Evolutionary conservation across 805 yeast genomes (phyloP).

Genomic region (Saturnispora sanitii): DNA sequence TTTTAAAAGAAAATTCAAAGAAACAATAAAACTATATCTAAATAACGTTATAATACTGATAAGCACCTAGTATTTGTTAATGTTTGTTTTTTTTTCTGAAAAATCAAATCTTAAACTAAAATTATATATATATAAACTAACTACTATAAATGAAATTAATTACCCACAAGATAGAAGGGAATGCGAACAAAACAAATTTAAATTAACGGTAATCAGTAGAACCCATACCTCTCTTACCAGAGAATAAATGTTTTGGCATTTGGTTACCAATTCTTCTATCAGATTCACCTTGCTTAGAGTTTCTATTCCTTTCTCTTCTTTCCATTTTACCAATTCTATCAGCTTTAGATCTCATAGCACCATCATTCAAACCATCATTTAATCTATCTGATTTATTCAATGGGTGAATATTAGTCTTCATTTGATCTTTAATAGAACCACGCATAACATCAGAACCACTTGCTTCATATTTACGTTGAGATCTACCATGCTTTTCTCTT

Average conservation of each 20-base stretch:
- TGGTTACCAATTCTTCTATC: conserved; percentile 84
- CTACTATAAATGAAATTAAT: not conserved
- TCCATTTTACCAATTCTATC: conserved; percentile 80
- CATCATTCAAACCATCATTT: conserved; percentile 79
- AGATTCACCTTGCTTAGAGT: conserved; percentile 90
- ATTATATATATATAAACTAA: not conserved
- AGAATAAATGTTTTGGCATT: conserved; percentile 86
- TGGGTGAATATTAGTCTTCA: conserved; percentile 26
- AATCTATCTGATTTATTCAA: conserved; percentile 65
- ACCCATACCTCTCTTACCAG: conserved; percentile 96
- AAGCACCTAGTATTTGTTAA: no score
- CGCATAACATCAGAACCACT: conserved; percentile 77
- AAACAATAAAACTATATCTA: no score
- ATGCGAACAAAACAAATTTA: not conserved
- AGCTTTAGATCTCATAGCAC: conserved; percentile 71
- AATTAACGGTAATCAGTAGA: conserved; percentile 69
- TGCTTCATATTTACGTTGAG: conserved; percentile 24
- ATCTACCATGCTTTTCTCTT: conserved; percentile 29
- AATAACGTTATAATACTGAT: no score
- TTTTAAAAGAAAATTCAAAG: no score
- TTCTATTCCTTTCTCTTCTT: conserved; percentile 88
- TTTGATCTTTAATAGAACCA: conserved; percentile 15
- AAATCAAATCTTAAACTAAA: not conserved
- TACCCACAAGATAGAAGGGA: not conserved
- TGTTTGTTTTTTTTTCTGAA: not conserved